Conservation (phyloP, 2,329 filamentous ascomycete species). For the Nothophaeocryptopus gaeumannii region DNA sequence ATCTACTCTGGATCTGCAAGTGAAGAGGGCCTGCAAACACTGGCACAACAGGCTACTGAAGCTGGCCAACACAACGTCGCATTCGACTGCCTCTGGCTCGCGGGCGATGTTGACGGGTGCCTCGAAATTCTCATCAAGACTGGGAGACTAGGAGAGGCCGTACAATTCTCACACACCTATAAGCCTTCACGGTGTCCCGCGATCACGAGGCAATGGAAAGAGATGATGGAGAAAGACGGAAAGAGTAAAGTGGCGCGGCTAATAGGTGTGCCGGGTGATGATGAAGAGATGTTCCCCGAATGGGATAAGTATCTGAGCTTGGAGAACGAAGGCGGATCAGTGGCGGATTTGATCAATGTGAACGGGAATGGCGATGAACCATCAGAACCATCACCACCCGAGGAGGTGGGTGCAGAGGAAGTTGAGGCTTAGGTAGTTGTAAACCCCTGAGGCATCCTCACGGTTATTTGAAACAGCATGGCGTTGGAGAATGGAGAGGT, state of each 20-base stretch:
- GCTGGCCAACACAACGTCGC: constrained; percentile 86
- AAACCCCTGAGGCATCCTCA: too few relatives aligned
- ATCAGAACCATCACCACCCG: constrained; percentile 14
- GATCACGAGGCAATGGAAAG: constrained; percentile 77
- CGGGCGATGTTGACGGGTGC: constrained; percentile 78
- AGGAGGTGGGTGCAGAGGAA: constrained; percentile 14
- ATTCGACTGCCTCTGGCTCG: constrained; percentile 84
- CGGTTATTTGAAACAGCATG: too few relatives aligned
- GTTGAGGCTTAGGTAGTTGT: too few relatives aligned
- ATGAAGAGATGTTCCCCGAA: constrained; percentile 80
- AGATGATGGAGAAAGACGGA: constrained; percentile 74
- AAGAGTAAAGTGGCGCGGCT: constrained; percentile 81
- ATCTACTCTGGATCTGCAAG: constrained; percentile 85
- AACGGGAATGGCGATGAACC: constrained; percentile 30
- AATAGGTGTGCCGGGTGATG: constrained; percentile 69
- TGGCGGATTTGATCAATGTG: constrained; percentile 41
- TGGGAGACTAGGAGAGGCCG: constrained; percentile 77
- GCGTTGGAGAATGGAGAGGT: too few relatives aligned
- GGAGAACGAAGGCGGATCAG: constrained; percentile 66
- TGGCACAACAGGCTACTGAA: constrained; percentile 72
- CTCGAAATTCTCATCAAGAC: constrained; percentile 77
- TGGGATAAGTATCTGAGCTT: constrained; percentile 88
- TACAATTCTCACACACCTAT: constrained; percentile 92
- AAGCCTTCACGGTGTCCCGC: constrained; percentile 72
- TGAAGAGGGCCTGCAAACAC: constrained; percentile 65